These are phyloP conservation scores for Microascus cirrosus DNA, from an alignment of 2,329 filamentous ascomycete species.

Conservation along the genomic window DNA sequence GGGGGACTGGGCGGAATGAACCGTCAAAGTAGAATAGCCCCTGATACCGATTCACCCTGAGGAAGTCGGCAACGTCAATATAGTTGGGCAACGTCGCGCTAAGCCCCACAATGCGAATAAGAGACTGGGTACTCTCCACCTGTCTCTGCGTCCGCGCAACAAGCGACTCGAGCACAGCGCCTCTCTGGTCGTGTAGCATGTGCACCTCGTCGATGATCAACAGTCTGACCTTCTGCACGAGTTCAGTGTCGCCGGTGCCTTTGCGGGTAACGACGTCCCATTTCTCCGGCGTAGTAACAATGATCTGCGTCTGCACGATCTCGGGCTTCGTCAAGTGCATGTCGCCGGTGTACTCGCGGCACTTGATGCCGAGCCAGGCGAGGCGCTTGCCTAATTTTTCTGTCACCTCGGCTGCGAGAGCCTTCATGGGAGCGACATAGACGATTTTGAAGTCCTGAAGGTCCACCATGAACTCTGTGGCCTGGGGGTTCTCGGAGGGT, in stretches of 20 bases:
- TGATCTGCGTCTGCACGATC: slow-evolving; percentile 92
- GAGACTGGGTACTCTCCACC: slow-evolving; percentile 93
- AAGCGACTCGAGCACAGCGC: slow-evolving; percentile 88
- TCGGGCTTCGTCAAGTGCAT: slow-evolving; percentile 98
- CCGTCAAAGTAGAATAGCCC: slow-evolving; percentile 95
- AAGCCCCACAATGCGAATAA: slow-evolving; percentile 91
- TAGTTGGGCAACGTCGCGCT: slow-evolving; percentile 96
- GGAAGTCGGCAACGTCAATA: slow-evolving; percentile 89
- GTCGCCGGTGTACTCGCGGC: slow-evolving; percentile 90
- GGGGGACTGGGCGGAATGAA: slow-evolving; percentile 88
- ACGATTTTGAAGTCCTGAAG: slow-evolving; percentile 93
- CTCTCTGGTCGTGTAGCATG: slow-evolving; percentile 97
- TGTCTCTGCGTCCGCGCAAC: slow-evolving; percentile 92
- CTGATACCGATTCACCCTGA: slow-evolving; percentile 87
- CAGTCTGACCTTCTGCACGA: slow-evolving; percentile 92
- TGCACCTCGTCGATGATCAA: slow-evolving; percentile 98
- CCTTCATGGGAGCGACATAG: slow-evolving; percentile 98
- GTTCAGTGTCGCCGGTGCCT: slow-evolving; percentile 90
- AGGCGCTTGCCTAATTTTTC: slow-evolving; percentile 87
- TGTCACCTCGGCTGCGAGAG: slow-evolving; percentile 89
- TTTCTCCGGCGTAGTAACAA: slow-evolving; percentile 97
- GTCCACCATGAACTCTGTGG: slow-evolving; percentile 71
- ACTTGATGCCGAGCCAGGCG: slow-evolving; percentile 85
- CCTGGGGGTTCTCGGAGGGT: slow-evolving; percentile 61
- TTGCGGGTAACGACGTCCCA: slow-evolving; percentile 98